Conservation (phyloP, 345 rosid genomes). For the Salix caprea region DNA sequence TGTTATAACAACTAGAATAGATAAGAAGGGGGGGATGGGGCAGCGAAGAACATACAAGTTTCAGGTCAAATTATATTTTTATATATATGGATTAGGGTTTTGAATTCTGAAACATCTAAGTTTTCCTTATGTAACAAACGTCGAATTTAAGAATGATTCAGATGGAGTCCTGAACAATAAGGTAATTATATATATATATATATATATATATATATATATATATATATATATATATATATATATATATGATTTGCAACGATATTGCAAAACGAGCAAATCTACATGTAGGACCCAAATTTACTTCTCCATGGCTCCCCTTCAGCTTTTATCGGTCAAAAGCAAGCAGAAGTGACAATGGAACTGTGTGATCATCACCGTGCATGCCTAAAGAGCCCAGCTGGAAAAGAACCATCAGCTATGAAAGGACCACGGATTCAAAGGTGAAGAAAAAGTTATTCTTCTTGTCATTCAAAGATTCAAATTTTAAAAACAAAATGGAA, state of each 20-base stretch:
- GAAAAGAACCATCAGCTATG: neutral
- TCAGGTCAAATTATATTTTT: neutral
- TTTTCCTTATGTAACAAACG: neutral
- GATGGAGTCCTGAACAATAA: neutral
- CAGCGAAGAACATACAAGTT: neutral
- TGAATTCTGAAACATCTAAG: neutral
- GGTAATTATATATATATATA: neutral
- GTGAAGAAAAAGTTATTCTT: neutral
- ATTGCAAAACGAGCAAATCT: slow-evolving; percentile 24
- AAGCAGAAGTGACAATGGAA: slow-evolving; percentile 16
- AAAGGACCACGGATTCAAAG: slow-evolving; percentile 23
- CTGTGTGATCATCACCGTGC: slow-evolving; percentile 9
- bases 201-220: neutral
- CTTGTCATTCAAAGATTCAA: slow-evolving; percentile 20
- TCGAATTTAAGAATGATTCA: neutral
- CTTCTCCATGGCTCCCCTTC: slow-evolving; percentile 1
- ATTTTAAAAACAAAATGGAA: neutral
- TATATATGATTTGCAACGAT: slow-evolving; percentile 12
- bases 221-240: neutral
- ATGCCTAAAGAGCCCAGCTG: slow-evolving; percentile 2
- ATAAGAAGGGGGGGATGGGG: too few species aligned
- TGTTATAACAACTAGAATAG: neutral
- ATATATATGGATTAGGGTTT: neutral
- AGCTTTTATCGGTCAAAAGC: slow-evolving; percentile 29
- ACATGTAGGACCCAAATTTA: slow-evolving; percentile 7